phyloP scores from a whole-genome alignment of 768 basidiomycete species.

The Asterophora parasitica region DNA sequence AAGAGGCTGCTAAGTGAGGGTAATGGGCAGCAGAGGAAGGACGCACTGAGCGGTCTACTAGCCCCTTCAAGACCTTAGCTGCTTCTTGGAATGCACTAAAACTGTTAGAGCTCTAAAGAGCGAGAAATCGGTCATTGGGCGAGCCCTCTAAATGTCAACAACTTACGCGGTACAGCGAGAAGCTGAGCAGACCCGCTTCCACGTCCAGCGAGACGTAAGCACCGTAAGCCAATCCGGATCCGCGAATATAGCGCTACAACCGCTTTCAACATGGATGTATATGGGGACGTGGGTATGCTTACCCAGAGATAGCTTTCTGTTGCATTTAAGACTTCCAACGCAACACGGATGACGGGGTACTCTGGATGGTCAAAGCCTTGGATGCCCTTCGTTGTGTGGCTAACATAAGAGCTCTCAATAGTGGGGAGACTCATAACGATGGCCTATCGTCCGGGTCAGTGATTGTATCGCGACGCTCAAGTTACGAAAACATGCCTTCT shows the following conservation, averaged over 20 bases:
- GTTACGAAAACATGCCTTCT: constrained; percentile 44
- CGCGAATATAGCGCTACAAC: constrained; percentile 79
- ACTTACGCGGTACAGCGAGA: constrained; percentile 74
- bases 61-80: constrained; percentile 65
- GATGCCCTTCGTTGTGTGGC: constrained; percentile 73
- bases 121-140: neutral
- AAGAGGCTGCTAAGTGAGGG: neutral
- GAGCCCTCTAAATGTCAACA: neutral
- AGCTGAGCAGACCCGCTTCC: constrained; percentile 73
- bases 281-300: constrained; percentile 9
- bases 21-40: neutral
- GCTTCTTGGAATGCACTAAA: constrained; percentile 80
- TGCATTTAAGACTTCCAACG: constrained; percentile 84
- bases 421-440: constrained; percentile 86
- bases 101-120: constrained; percentile 68
- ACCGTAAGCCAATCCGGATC: constrained; percentile 94
- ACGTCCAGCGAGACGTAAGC: constrained; percentile 69
- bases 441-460: constrained; percentile 45
- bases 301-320: constrained; percentile 96
- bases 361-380: constrained; percentile 79
- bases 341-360: constrained; percentile 80
- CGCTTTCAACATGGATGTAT: constrained; percentile 9
- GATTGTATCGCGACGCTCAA: neutral
- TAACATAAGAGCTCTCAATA: constrained; percentile 89
- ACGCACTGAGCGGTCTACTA: constrained; percentile 79